A percentile compares a stretch with the other conserved stretches of the same genome.
phyloP scores from a whole-genome alignment of 331 rosid genomes.

The Dryas integrifolia region DNA sequence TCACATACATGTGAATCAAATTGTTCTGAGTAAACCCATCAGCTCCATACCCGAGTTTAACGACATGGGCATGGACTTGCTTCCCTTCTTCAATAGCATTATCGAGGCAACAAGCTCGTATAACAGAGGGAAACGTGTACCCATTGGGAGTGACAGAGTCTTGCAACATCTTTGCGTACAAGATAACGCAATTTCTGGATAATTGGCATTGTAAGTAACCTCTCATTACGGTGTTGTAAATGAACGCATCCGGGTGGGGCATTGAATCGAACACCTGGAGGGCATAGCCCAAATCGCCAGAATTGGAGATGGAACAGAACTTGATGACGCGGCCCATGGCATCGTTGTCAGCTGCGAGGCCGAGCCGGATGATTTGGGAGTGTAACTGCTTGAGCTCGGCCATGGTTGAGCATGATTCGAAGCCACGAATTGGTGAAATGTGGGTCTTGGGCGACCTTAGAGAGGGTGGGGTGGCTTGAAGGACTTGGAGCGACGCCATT shows the following conservation, averaged over 20 bases:
- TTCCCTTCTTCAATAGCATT: conserved; percentile 27
- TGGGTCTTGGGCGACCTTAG: neutral
- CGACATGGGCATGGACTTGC: conserved; percentile 59
- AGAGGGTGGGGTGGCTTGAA: conserved; percentile 24
- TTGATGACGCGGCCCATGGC: conserved; percentile 55
- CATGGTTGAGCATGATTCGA: conserved; percentile 47
- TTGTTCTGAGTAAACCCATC: conserved; percentile 44
- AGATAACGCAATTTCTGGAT: conserved; percentile 33
- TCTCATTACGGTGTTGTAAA: conserved; percentile 57
- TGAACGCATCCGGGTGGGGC: conserved; percentile 55
- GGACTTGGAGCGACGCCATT: conserved; percentile 17
- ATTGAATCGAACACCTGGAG: conserved; percentile 43
- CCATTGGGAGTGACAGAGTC: conserved; percentile 42
- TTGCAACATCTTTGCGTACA: conserved; percentile 51
- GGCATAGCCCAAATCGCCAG: conserved; percentile 53
- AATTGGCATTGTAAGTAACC: conserved; percentile 32
- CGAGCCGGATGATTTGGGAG: conserved; percentile 48
- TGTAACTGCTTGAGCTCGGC: conserved; percentile 55
- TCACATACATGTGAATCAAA: conserved; percentile 45
- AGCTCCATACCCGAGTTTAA: conserved; percentile 46
- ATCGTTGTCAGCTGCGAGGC: conserved; percentile 51
- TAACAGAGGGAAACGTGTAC: conserved; percentile 52
- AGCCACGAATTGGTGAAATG: conserved; percentile 23
- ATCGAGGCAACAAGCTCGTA: conserved; percentile 39
- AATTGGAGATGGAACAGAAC: conserved; percentile 46